These are phyloP conservation scores for Penicillium ochrochloron DNA, from an alignment of 495 filamentous ascomycete species.

Conservation along the genomic window DNA sequence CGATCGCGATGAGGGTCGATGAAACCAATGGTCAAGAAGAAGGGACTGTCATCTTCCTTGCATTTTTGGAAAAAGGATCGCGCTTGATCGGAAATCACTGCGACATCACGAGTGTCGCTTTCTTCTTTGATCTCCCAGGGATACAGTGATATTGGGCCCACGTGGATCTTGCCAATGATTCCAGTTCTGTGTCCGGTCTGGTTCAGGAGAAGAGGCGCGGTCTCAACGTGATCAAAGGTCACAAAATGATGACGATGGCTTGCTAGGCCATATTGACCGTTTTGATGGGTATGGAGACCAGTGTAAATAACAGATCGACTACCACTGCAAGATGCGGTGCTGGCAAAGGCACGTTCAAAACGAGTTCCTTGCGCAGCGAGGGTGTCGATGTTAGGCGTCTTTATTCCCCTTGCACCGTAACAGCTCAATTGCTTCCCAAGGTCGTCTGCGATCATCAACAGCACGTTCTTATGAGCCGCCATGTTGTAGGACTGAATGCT, in stretches of 20 bases:
- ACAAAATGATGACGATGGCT: constrained; percentile 42
- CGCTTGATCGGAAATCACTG: constrained; percentile 39
- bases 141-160: constrained; percentile 45
- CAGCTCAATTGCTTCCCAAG: constrained; percentile 44
- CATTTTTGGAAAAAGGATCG: constrained; percentile 41
- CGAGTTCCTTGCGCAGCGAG: constrained; percentile 38
- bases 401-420: constrained; percentile 39
- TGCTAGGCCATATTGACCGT: constrained; percentile 50
- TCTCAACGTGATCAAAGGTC: constrained; percentile 48
- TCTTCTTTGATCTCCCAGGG: constrained; percentile 45
- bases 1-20: constrained; percentile 51
- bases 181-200: constrained; percentile 45
- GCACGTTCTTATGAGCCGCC: constrained; percentile 33
- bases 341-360: constrained; percentile 48
- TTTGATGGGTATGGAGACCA: constrained; percentile 52
- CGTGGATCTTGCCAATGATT: constrained; percentile 52
- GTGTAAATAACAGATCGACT: constrained; percentile 51
- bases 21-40: constrained; percentile 49
- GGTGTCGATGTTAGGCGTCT: constrained; percentile 45
- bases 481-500: neutral
- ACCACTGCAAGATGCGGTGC: constrained; percentile 51
- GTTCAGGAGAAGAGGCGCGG: constrained; percentile 42
- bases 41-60: constrained; percentile 33
- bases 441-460: constrained; percentile 50
- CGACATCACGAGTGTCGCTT: constrained; percentile 40